Evolutionary conservation across 2,329 filamentous ascomycete genomes (phyloP).

Genomic region (Alternaria gansuensis): DNA sequence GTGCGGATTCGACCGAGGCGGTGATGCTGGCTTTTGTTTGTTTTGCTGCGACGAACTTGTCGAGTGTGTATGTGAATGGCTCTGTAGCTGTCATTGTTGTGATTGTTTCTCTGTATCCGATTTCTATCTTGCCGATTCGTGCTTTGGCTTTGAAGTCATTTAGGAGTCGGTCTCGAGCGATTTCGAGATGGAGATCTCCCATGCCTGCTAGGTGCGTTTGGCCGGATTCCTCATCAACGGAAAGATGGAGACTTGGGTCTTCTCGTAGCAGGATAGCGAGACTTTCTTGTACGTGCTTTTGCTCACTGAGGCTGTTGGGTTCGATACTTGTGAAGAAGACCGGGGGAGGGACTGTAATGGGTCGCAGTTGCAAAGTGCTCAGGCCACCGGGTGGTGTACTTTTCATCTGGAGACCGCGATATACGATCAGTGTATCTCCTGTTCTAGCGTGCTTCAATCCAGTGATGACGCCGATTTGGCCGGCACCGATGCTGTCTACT

Average conservation of each 20-base stretch:
- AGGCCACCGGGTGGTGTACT: slow-evolving; percentile 73
- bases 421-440: slow-evolving; percentile 87
- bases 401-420: slow-evolving; percentile 68
- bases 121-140: slow-evolving; percentile 88
- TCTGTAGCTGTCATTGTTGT: slow-evolving; percentile 60
- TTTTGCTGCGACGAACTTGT: slow-evolving; percentile 82
- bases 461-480: slow-evolving; percentile 92
- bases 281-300: slow-evolving; percentile 79
- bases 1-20: slow-evolving; percentile 71
- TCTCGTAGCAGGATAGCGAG: slow-evolving; percentile 83
- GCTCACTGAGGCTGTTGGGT: slow-evolving; percentile 77
- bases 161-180: slow-evolving; percentile 85
- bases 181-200: slow-evolving; percentile 95
- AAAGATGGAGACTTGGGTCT: slow-evolving; percentile 89
- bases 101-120: slow-evolving; percentile 90
- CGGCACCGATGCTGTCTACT: slow-evolving; percentile 78
- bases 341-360: slow-evolving; percentile 88
- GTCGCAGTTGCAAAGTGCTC: slow-evolving; percentile 80
- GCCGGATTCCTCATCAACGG: slow-evolving; percentile 85
- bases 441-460: slow-evolving; percentile 92
- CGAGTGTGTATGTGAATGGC: slow-evolving; percentile 71
- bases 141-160: slow-evolving; percentile 88
- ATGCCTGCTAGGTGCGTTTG: slow-evolving; percentile 94
- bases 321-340: slow-evolving; percentile 98
- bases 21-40: slow-evolving; percentile 79